Conservation (phyloP, 2,329 filamentous ascomycete genomes). For the Chaetomiaceae sp. region DNA sequence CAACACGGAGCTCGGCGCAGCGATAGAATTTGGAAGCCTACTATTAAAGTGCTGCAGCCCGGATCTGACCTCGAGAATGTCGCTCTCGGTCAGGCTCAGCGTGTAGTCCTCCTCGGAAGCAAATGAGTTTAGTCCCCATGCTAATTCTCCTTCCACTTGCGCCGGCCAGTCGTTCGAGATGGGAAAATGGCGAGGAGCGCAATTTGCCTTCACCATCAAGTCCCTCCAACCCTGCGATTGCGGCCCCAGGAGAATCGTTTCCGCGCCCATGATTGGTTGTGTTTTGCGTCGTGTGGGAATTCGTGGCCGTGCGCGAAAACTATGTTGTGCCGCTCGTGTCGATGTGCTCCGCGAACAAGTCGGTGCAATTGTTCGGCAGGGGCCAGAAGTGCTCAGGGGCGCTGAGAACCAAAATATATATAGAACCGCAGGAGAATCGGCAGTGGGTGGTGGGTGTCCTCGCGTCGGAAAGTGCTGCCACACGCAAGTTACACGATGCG, state of each 20-base stretch:
- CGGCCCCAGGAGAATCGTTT: constrained; percentile 12
- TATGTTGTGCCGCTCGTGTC: too few relatives aligned
- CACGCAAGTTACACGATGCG: constrained; percentile 16
- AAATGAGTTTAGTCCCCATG: constrained; percentile 18
- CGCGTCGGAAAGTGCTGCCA: not conserved
- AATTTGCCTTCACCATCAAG: constrained; percentile 15
- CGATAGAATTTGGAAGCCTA: constrained; percentile 8
- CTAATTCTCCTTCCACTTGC: constrained; percentile 18
- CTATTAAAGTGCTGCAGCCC: constrained; percentile 31
- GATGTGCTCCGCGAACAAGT: too few relatives aligned
- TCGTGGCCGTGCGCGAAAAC: too few relatives aligned
- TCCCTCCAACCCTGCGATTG: constrained; percentile 10
- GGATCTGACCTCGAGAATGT: constrained; percentile 29
- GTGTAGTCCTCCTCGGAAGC: constrained; percentile 25
- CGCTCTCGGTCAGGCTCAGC: constrained; percentile 25
- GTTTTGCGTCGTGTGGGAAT: not conserved
- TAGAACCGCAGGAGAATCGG: not conserved
- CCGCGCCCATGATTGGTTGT: constrained; percentile 19
- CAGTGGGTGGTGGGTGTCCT: not conserved
- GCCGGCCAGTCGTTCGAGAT: constrained; percentile 20
- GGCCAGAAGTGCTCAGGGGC: not conserved
- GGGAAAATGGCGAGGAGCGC: not conserved
- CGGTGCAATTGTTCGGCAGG: too few relatives aligned
- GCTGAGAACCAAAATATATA: constrained; percentile 1
- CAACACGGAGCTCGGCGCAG: not conserved